Evolutionary conservation across 202 grass and related monocot species (phyloP), one percentile per base, ranked within the genome.

Genomic region (Saccharum hybrid): DNA sequence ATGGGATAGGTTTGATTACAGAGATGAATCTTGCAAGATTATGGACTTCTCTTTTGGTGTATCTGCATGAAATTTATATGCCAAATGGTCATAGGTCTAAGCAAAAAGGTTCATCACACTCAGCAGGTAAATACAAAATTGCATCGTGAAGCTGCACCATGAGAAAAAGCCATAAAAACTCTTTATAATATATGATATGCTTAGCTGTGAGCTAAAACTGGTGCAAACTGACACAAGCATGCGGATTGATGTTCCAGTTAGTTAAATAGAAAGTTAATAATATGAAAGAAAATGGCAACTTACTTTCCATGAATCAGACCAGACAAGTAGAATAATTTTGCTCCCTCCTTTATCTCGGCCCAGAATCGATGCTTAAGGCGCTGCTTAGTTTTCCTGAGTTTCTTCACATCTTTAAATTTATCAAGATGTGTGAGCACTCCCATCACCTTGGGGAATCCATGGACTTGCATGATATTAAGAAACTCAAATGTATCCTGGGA

Each of bases 21-120:
- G 96, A 99, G 82, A 99, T 96, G 77, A 99, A 99, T 76, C 96
- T 94, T 88, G 93, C 93, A 82, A 96, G 96, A 87, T 99, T 99
- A 85, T 96, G 91, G 56, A 92, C 72, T 88, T 99, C 96, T 86
- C 93, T 90, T 90, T 99, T 96, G 6, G 81, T 79, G 83, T 99
- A 99, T 67, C 96, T 99, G 81, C 63, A 64, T 15, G 33, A 71
- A 70, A 71, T 31, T 30, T 60, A 23, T 19, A 62, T 37, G 33
- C 33, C 16, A 30, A 41, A 71, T 74, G 42, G 21, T 71, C 28
- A 65, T 48, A 84, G 10, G 19, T 43, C 42, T 19, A 41, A 31
- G 39, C 2, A 72, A 48, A 36, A 48, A 39, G 49, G 49, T 31
- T 49, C 11, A 56, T n/a, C 60, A 16, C 9, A 23, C 36, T 34